phyloP scores from a whole-genome alignment of 345 rosid species.

The Ceriops zippeliana region DNA sequence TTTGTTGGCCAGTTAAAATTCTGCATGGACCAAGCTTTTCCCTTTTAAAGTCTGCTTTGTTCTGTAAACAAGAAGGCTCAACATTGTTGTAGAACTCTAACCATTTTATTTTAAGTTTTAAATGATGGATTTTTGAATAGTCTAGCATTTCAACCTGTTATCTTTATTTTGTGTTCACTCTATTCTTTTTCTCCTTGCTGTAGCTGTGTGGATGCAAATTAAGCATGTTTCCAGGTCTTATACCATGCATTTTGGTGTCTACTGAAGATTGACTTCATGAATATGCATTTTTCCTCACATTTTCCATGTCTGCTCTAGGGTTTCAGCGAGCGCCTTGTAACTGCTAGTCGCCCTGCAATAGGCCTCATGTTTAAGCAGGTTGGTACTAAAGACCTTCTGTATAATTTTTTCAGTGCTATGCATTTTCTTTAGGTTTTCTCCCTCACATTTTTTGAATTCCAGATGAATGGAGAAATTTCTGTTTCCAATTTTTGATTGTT shows the following conservation, averaged over 20 bases:
- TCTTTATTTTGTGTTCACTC: too few relatives aligned
- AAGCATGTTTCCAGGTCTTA: background rate
- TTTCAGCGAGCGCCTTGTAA: constrained; percentile 87
- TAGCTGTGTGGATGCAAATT: background rate
- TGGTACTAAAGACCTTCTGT: constrained; percentile 17
- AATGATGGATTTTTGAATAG: too few relatives aligned
- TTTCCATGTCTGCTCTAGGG: constrained; percentile 53
- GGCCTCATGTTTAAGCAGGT: constrained; percentile 98
- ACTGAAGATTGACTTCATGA: constrained; percentile 13
- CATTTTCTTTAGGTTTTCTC: background rate
- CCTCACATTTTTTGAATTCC: background rate
- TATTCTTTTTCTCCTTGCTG: too few relatives aligned
- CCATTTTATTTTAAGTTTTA: too few relatives aligned
- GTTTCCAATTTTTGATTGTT: background rate
- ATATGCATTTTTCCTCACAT: constrained; percentile 9
- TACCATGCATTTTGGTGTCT: background rate
- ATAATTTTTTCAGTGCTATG: background rate
- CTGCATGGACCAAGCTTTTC: background rate
- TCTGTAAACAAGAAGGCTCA: too few relatives aligned
- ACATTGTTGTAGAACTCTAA: too few relatives aligned
- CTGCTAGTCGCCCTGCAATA: constrained; percentile 78
- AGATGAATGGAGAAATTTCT: background rate
- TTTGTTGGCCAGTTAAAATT: constrained; percentile 12
- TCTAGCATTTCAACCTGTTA: too few relatives aligned
- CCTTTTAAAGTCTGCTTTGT: background rate